phyloP scores from a whole-genome alignment of 139 green algal species.

The Coelastrella sp. region DNA sequence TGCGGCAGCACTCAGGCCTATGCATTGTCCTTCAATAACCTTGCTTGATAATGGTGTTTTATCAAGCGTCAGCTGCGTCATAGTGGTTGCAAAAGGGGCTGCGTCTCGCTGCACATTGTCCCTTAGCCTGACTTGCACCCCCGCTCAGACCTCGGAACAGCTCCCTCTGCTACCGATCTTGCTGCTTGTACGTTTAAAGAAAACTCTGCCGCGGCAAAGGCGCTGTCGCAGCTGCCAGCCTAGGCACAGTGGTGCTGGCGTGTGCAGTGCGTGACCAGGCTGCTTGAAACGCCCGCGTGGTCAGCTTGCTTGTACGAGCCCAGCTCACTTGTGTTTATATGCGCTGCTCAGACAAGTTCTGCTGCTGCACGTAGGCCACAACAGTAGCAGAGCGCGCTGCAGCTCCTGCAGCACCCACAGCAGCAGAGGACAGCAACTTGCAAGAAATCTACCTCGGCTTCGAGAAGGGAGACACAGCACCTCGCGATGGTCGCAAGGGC shows the following conservation, averaged over 20 bases:
- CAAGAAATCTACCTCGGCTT: constrained; percentile 74
- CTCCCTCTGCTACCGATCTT: neutral
- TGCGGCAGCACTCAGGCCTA: neutral
- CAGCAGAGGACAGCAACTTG: constrained; percentile 4
- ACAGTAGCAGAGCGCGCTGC: neutral
- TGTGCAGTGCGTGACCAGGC: too few species aligned
- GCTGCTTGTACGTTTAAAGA: neutral
- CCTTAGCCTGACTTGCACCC: constrained; percentile 1
- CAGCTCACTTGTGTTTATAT: neutral
- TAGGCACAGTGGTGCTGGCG: too few species aligned
- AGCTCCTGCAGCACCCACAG: neutral
- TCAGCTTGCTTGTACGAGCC: neutral
- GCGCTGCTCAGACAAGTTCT: neutral
- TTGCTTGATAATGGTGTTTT: neutral
- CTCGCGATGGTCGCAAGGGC: constrained; percentile 61
- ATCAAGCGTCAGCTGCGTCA: too few species aligned
- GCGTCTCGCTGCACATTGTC: neutral
- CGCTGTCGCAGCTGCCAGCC: too few species aligned
- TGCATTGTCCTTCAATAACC: neutral
- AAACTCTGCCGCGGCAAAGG: neutral
- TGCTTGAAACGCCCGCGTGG: too few species aligned
- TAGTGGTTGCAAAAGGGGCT: neutral
- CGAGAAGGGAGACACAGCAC: constrained; percentile 55
- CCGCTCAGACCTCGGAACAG: too few species aligned
- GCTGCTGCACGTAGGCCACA: neutral